Evolutionary conservation across 2,329 filamentous ascomycete genomes (phyloP), one percentile per base, ranked within the genome.

Genomic region (Aureobasidium sp.): DNA sequence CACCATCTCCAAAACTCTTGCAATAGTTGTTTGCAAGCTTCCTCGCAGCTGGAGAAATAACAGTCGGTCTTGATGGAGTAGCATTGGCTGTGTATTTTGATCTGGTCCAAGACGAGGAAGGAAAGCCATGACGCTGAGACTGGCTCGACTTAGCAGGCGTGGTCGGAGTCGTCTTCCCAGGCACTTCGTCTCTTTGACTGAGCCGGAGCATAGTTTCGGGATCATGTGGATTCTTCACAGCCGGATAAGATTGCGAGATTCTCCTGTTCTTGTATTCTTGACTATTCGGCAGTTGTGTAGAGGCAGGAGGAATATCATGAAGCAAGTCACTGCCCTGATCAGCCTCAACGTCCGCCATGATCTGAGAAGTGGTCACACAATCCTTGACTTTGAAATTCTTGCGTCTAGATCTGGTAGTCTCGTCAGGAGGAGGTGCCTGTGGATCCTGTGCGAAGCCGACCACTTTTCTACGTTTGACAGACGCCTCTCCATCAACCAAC

Each of bases 151-250:
- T 62, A 15, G 65, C 64, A 42, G 70, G 70, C 20, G 71, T 73
- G 61, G 74, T 72, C 3, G 71, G 72, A 27, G 80, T 80, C 42
- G 84, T 83, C 39, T 82, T 82, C 57, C 80, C 47, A 15, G 42
- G 48, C 17, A 59, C 5, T 47, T 63, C 66, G n/a, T 67, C 84
- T 51, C 80, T 79, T 71, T 93, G 89, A 68, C 87, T 91, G 34
- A 90, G 76, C 48, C 86, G 84, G 49, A 85, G 67, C 31, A 80
- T 77, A 0, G 87, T 89, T 63, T 79, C 80, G 5, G 84, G 81
- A 67, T 90, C 84, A 67, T 85, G 81, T 0, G 87, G 82, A 67
- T 93, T 85, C 74, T 96, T 95, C 25, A 93, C 89, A 14, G 91
- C 83, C 1, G 87, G 82, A 68, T 91, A 95, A 31, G 80, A 81